phyloP scores from a whole-genome alignment of 768 basidiomycete genomes.

The Lactifluus subvellereus region DNA sequence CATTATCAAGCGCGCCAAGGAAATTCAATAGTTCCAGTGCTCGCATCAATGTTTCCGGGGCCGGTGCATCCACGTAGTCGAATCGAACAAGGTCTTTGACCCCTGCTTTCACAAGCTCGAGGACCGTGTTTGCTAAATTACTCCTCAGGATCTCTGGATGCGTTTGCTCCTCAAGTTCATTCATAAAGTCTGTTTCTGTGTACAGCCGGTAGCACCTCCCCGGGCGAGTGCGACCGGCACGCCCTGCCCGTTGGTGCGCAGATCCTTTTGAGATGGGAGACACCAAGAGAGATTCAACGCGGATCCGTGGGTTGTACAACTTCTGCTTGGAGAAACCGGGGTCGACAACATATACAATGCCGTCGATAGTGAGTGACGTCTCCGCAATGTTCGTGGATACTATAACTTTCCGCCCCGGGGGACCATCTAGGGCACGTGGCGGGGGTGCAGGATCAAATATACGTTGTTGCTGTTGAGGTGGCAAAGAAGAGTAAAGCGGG shows the following conservation, averaged over 20 bases:
- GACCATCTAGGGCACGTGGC: conserved; percentile 53
- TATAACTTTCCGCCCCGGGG: conserved; percentile 89
- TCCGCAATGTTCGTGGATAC: conserved; percentile 97
- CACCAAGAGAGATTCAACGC: conserved; percentile 90
- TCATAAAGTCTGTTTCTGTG: conserved; percentile 95
- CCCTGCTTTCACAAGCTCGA: conserved; percentile 92
- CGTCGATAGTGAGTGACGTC: conserved; percentile 95
- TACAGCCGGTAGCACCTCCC: conserved; percentile 97
- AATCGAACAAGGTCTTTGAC: conserved; percentile 88
- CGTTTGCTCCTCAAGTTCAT: conserved; percentile 93
- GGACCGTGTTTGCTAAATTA: conserved; percentile 88
- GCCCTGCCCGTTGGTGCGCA: conserved; percentile 92
- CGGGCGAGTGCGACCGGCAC: conserved; percentile 91
- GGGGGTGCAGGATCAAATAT: conserved; percentile 89
- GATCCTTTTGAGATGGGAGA: conserved; percentile 96
- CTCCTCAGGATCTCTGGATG: conserved; percentile 92
- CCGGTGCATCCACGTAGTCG: conserved; percentile 89
- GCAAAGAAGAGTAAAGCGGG: conserved; percentile 92
- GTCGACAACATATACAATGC: conserved; percentile 97
- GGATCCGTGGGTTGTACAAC: conserved; percentile 94
- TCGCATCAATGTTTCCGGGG: conserved; percentile 97
- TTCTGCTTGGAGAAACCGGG: conserved; percentile 98
- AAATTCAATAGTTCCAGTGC: conserved; percentile 92
- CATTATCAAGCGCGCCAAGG: conserved; percentile 88
- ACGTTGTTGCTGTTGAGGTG: conserved; percentile 89